A percentile compares a stretch with the other conserved stretches of the same genome.
Evolutionary conservation across 257 asterid genomes (phyloP).

Genomic region (Coffea canephora): DNA sequence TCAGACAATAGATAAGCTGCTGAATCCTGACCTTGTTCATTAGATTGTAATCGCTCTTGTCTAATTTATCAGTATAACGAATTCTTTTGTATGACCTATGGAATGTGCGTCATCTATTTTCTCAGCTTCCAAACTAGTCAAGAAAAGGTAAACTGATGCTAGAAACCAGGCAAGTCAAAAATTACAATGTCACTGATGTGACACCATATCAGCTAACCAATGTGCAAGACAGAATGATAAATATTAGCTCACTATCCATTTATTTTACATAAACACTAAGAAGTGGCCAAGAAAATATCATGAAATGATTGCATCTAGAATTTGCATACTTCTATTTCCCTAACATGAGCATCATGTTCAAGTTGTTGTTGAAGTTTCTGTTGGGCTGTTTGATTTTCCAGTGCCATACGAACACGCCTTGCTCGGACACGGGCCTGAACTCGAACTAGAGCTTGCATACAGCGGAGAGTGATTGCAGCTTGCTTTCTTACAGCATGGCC

Average conservation of each 20-base stretch:
- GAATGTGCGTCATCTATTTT: not conserved
- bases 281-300: not conserved
- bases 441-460: conserved; percentile 98
- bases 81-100: not conserved
- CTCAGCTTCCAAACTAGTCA: not conserved
- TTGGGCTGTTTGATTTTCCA: conserved; percentile 73
- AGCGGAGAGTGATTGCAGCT: conserved; percentile 93
- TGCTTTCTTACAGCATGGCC: conserved; percentile 99
- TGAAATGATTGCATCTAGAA: conserved; percentile 4
- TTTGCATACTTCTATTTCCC: conserved; percentile 82
- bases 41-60: not conserved
- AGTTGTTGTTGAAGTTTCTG: conserved; percentile 71
- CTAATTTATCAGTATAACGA: not conserved
- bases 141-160: not conserved
- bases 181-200: not conserved
- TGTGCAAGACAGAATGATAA: not conserved
- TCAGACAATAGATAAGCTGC: not conserved
- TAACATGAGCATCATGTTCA: conserved; percentile 76
- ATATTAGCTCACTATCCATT: not conserved
- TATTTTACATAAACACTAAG: not conserved
- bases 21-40: not conserved
- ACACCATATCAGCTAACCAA: not conserved
- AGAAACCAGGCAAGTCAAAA: not conserved
- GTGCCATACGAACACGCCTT: conserved; percentile 85
- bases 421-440: conserved; percentile 99